Conservation (phyloP, 805 yeast species). For the Priceomyces melissophilus region DNA sequence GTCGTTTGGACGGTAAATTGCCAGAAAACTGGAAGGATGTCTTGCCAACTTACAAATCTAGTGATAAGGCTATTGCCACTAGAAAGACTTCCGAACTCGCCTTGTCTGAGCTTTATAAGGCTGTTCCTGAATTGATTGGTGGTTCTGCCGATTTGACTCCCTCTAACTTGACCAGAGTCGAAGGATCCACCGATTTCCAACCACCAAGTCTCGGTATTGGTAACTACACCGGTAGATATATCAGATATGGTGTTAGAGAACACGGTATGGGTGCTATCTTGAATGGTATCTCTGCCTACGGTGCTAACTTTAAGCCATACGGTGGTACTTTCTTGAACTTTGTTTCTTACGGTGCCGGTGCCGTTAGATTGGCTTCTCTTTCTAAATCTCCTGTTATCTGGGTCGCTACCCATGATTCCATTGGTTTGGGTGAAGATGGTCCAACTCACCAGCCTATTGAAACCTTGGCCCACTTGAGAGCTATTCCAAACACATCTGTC, state of each 20-base stretch:
- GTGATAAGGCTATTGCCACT: slow-evolving; percentile 83
- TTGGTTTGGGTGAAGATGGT: slow-evolving; percentile 91
- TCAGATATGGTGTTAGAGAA: slow-evolving; percentile 98
- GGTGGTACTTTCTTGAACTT: slow-evolving; percentile 99
- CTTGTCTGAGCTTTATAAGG: slow-evolving; percentile 56
- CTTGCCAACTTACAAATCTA: slow-evolving; percentile 76
- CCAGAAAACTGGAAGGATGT: slow-evolving; percentile 78
- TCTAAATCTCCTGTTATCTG: slow-evolving; percentile 81
- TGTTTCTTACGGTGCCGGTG: slow-evolving; percentile 79
- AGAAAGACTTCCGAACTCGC: slow-evolving; percentile 90
- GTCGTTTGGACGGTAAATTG: slow-evolving; percentile 74
- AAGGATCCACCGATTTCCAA: slow-evolving; percentile 87
- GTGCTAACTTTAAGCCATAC: slow-evolving; percentile 81
- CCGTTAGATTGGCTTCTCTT: slow-evolving; percentile 78
- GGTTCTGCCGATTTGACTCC: slow-evolving; percentile 99
- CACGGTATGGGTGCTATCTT: slow-evolving; percentile 98
- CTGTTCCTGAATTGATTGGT: slow-evolving; percentile 86
- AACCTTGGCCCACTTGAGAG: slow-evolving; percentile 83
- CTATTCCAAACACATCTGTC: slow-evolving; percentile 74
- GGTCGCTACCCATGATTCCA: slow-evolving; percentile 89
- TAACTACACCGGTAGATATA: slow-evolving; percentile 85
- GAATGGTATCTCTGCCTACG: slow-evolving; percentile 94
- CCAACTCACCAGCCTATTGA: slow-evolving; percentile 94
- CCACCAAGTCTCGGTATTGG: slow-evolving; percentile 78
- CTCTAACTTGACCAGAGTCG: slow-evolving; percentile 90